Evolutionary conservation across 2,329 filamentous ascomycete species (phyloP), one percentile per base, ranked within the genome.

Genomic region (Fusarium sp.): DNA sequence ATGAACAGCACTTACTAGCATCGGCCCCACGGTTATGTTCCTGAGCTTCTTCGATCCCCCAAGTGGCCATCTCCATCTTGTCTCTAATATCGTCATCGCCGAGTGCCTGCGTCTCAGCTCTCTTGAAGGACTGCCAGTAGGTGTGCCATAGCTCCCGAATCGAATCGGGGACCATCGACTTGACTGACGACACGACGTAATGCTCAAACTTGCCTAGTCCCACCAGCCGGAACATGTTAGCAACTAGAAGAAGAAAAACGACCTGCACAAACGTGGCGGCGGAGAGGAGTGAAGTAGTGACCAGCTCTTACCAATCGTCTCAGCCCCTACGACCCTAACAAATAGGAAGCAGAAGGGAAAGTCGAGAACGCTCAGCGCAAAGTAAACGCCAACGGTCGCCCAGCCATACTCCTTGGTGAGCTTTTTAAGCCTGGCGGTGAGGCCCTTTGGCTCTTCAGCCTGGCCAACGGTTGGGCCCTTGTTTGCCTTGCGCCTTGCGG

Each of bases 311-410:
- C 92, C 93, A 70, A 99, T 95, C 51, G 85, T 85, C 23, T 99
- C 95, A 0, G 91, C 91, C 14, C 95, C 95, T 2, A 97, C 83
- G 48, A 88, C 79, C 53, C 89, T 85, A 42, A 99, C 95, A 9
- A 95, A 86, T 50, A 96, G 77, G 78, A 97, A 99, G 78, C 94
- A 98, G 73, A 98, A 91, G 1, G 95, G 95, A 65, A 98, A 96
- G 77, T 99, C 95, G 47, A 97, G 78, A 33, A 91, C 89, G 37
- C 91, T 93, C 50, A 99, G 78, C 1, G 82, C 82, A 10, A 97
- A 76, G 76, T 99, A 99, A 13, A 99, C 91, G n/a, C 93, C 94
- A 6, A 97, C 77, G 1, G 93, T 93, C 4, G 91, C 85, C 92
- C 93, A 98, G 36, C 95, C 95, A 75, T 99, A 99, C 75, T 98